These are phyloP conservation scores for Dimargaris verticillata DNA, from an alignment of 192 early-diverging fungal genomes.

Conservation along the genomic window DNA sequence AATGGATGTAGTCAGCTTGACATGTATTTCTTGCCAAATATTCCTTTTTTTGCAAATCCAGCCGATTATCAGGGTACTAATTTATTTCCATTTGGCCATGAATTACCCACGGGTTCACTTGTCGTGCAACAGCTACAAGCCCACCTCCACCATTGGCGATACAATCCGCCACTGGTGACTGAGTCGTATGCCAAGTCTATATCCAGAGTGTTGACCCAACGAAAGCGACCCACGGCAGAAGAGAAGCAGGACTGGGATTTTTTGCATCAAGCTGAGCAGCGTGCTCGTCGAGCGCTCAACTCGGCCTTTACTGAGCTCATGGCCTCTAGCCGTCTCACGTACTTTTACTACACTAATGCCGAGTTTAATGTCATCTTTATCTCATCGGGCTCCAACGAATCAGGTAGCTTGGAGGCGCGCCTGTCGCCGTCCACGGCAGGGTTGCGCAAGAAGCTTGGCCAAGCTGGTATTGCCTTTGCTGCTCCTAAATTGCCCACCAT, in stretches of 20 bases:
- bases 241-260: not conserved
- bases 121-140: too few relatives aligned
- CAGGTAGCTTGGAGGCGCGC: not conserved
- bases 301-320: not conserved
- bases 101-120: too few relatives aligned
- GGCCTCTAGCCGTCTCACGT: not conserved
- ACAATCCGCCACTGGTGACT: not conserved
- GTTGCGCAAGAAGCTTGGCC: not conserved
- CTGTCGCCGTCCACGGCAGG: not conserved
- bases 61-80: too few relatives aligned
- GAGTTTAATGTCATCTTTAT: conserved; percentile 1
- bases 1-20: not conserved
- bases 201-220: not conserved
- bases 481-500: not conserved
- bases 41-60: too few relatives aligned
- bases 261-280: not conserved
- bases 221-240: not conserved
- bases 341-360: conserved; percentile 1
- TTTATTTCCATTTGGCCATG: too few relatives aligned
- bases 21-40: not conserved
- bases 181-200: not conserved
- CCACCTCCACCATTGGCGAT: conserved; percentile 1
- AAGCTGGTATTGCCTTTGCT: not conserved
- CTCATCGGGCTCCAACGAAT: not conserved
- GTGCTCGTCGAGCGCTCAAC: not conserved